These are phyloP conservation scores for Hortaea werneckii DNA, from an alignment of 2,329 filamentous ascomycete genomes.

Conservation along the genomic window DNA sequence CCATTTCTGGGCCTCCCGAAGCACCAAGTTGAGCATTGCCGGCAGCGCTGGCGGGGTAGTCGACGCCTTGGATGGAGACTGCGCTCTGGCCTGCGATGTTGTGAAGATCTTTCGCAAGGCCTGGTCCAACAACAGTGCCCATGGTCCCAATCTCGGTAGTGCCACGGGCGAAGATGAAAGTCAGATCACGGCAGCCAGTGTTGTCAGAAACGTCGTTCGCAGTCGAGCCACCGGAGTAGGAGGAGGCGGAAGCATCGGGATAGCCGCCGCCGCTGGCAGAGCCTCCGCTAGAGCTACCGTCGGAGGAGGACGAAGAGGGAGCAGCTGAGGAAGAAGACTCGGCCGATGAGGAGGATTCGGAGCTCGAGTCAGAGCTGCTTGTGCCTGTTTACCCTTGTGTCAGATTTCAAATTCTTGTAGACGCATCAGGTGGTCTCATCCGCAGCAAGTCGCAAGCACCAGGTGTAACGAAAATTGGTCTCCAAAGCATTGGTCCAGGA, in stretches of 20 bases:
- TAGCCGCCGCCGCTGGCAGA: neutral
- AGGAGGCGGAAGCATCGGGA: neutral
- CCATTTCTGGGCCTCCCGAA: constrained; percentile 12
- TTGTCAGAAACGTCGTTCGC: constrained; percentile 9
- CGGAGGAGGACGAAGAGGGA: neutral
- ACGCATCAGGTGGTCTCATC: neutral
- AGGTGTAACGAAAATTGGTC: neutral
- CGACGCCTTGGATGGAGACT: constrained; percentile 43
- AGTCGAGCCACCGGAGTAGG: constrained; percentile 2
- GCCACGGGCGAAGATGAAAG: constrained; percentile 48
- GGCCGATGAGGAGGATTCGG: neutral
- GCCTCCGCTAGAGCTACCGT: neutral
- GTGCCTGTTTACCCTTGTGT: neutral
- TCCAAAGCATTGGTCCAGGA: neutral
- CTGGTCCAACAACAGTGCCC: constrained; percentile 40
- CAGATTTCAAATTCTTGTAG: neutral
- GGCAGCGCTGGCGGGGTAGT: constrained; percentile 35
- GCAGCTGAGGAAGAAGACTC: neutral
- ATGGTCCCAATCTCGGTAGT: constrained; percentile 45
- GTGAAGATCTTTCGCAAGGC: constrained; percentile 29
- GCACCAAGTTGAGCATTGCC: constrained; percentile 10
- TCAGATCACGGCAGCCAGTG: constrained; percentile 35
- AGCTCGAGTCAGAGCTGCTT: neutral
- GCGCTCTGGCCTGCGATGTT: neutral
- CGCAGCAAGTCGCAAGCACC: neutral